Evolutionary conservation across 768 basidiomycete species (phyloP), one percentile per base, ranked within the genome.

Genomic region (Crucibulum laeve): DNA sequence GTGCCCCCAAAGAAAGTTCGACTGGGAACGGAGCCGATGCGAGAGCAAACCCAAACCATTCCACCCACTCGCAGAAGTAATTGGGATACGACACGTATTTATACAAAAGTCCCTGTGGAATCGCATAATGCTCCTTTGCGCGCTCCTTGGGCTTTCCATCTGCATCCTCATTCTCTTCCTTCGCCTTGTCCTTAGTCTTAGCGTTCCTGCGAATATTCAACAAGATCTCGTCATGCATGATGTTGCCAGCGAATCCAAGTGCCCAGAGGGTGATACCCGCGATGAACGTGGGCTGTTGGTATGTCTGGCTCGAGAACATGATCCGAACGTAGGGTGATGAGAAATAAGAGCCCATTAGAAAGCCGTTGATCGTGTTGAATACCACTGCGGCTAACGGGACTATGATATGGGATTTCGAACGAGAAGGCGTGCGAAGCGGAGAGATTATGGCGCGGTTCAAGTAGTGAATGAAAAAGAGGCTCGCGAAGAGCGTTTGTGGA

Each of bases 41-140:
- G 28, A 96, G 59, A 1, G 90, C 86, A 60, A 85, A 97, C 5
- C 88, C 91, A 7, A 80, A 51, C 93, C 94, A 98, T 64, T 98
- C 95, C 43, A 86, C 46, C 95, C 95, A 98, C 59, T 97, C 95
- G 64, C 85, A 91, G 15, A 91, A 67, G 66, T 97, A 98, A 61
- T 96, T 92, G 7, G 95, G 95, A 66, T 84, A 95, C 4, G 91
- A 91, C 53, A 97, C 69, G 56, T 78, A 83, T 33, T 60, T 54
- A 70, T 87, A 96, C 14, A 95, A 67, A 17, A 79, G 74, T 0
- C 87, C 90, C 40, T 84, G 76, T 0, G 95, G 92, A 46, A 93
- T 83, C 3, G 82, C 82, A 57, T 91, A 91, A 61, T 88, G 71
- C 38, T 80, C 76, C n/a, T n/a, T n/a, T n/a, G n/a, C n/a, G n/a